phyloP scores from a whole-genome alignment of 148 eudicot genomes.

The Diospyros kaki region DNA sequence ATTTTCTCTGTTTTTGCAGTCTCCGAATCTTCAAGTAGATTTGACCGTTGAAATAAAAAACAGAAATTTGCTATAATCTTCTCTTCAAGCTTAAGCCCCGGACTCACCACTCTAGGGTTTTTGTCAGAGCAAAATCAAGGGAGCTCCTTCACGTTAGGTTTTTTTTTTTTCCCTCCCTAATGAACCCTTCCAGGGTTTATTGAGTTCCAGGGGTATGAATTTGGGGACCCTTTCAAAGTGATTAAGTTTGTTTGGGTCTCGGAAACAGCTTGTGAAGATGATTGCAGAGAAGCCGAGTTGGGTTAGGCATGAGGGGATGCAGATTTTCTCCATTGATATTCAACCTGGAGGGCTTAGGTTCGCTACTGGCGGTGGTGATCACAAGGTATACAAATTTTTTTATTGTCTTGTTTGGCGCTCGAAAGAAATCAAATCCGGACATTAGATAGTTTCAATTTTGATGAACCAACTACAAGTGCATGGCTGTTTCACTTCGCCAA shows the following conservation, averaged over 20 bases:
- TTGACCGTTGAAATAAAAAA: constrained; percentile 10
- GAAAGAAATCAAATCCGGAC: not conserved
- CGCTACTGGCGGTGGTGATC: constrained; percentile 99
- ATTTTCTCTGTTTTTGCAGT: too few relatives aligned
- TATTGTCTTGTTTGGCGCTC: too few relatives aligned
- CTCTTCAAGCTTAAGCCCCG: not conserved
- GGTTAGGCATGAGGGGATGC: constrained; percentile 84
- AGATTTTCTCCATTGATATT: constrained; percentile 95
- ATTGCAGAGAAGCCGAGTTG: constrained; percentile 95
- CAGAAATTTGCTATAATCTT: not conserved
- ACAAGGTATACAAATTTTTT: constrained; percentile 47
- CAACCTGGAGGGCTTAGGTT: constrained; percentile 88
- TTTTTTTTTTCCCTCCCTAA: not conserved
- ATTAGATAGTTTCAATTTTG: not conserved
- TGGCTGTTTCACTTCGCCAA: not conserved
- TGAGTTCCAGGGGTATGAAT: not conserved
- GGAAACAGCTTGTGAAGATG: constrained; percentile 31
- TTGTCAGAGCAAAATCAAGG: constrained; percentile 3
- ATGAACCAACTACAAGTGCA: not conserved
- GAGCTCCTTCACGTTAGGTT: not conserved
- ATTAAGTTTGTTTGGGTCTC: not conserved
- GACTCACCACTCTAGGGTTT: not conserved
- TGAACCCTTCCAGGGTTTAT: constrained; percentile 4
- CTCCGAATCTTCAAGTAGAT: not conserved
- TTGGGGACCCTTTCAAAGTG: not conserved